Base-by-base conservation (phyloP, 106 monocot species). In the Dioscorea zingiberensis region DNA sequence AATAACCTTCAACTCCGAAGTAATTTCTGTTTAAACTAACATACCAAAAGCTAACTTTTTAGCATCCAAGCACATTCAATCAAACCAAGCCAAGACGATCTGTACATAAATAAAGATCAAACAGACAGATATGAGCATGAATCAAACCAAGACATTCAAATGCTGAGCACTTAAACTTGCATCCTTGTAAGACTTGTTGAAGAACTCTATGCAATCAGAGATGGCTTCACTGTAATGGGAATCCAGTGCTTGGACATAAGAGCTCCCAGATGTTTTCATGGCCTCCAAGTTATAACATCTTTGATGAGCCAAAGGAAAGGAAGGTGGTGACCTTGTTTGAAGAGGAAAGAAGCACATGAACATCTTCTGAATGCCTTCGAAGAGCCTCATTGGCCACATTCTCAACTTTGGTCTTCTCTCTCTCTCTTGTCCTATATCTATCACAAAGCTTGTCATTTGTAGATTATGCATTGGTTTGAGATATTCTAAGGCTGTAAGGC, bases 191-290 rank as follows among this genome's bases (percentile, higher is more conserved):
- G 61, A 61, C 61, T 29, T 61, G 28, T 61, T 61, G 27, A 61
- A 61, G 30, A 61, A 61, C 61, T 61, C 61, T 16, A 61, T 61
- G 28, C 61, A 61, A 29, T 61, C 61, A 15, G 61, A 61, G 27
- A 61, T 61, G 29, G 61, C 61, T 17, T 61, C 61, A 61, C 30
- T 19, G 61, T 71, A 73, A 30, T 77, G 77, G 21, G 73, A 26
- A 57, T 80, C 61, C 12, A 80, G 27, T 4, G 74, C 68, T 18
- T 73, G 48, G 13, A 73, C 59, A 56, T 78, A 55, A n/a, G 65
- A 69, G 49, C 79, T 80, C 28, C 59, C 68, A 32, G 79, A 80
- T 58, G 56, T 49, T 44, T 80, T 80, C 23, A 74, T 63, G 2
- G 47, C 38, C 2, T 74, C 74, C 2, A 47, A 38, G 38, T 38